A percentile compares a stretch with the other conserved stretches of the same genome.
These are phyloP conservation scores for Russula virescens DNA, from an alignment of 768 basidiomycete species.

Conservation along the genomic window DNA sequence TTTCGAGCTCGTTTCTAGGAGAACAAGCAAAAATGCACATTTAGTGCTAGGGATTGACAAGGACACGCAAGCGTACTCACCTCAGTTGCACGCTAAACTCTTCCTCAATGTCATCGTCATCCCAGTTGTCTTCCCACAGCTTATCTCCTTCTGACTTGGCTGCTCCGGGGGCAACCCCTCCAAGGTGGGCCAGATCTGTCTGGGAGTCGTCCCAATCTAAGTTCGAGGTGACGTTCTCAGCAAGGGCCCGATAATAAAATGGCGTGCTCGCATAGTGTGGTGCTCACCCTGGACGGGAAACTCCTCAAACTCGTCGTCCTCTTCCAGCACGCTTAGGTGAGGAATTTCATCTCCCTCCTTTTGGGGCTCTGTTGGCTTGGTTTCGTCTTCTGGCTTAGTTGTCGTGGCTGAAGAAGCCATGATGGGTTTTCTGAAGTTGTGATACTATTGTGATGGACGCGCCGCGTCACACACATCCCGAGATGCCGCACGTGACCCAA, in stretches of 20 bases:
- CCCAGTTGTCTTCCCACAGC: conserved; percentile 99
- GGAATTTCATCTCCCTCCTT: conserved; percentile 30
- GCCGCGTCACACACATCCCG: not conserved
- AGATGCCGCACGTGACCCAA: not conserved
- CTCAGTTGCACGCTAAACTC: conserved; percentile 94
- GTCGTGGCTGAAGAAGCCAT: conserved; percentile 30
- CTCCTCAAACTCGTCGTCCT: conserved; percentile 97
- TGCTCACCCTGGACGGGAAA: conserved; percentile 72
- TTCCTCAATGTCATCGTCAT: conserved; percentile 98
- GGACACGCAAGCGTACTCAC: conserved; percentile 42
- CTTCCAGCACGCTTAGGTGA: conserved; percentile 86
- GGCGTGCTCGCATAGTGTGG: conserved; percentile 19
- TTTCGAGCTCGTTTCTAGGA: conserved; percentile 60
- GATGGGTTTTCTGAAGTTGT: not conserved
- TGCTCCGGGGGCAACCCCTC: conserved; percentile 64
- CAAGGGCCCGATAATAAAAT: not conserved
- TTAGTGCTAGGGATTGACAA: not conserved
- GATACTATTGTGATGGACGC: not conserved
- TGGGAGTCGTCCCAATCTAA: conserved; percentile 85
- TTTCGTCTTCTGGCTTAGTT: conserved; percentile 27
- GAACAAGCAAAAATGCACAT: not conserved
- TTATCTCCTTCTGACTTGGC: conserved; percentile 82
- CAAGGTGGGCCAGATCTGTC: conserved; percentile 75
- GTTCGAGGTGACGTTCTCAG: not conserved
- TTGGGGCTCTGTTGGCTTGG: conserved; percentile 25